Conservation (phyloP, 352 stramenopile genomes). For the Pythium rhizo-oryzae region DNA sequence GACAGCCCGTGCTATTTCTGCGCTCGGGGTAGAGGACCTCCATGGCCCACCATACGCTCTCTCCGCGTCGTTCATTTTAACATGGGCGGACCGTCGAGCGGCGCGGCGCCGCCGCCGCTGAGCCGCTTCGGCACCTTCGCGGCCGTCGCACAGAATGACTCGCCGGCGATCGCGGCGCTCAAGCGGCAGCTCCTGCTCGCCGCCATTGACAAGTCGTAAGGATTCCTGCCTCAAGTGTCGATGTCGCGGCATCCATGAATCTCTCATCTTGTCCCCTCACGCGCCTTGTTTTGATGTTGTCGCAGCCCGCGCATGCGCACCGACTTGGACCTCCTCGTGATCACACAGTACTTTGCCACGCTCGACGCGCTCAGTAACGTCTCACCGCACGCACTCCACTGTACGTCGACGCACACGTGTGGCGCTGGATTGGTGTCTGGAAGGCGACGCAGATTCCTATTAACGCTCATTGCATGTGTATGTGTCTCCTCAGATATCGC, state of each 20-base stretch:
- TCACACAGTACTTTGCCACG: slow-evolving; percentile 49
- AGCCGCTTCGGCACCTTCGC: slow-evolving; percentile 7
- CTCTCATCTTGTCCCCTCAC: not conserved
- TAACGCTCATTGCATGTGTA: too few relatives aligned
- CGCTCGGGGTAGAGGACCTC: too few relatives aligned
- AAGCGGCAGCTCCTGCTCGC: slow-evolving; percentile 46
- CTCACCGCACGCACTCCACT: slow-evolving; percentile 50
- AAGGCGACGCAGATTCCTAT: too few relatives aligned
- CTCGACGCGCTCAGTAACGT: slow-evolving; percentile 48
- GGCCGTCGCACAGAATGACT: slow-evolving; percentile 10
- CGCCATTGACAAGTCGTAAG: slow-evolving; percentile 54
- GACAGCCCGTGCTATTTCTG: too few relatives aligned
- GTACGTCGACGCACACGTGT: slow-evolving; percentile 31
- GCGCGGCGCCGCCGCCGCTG: not conserved
- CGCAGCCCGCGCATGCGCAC: slow-evolving; percentile 51
- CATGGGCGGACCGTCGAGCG: not conserved
- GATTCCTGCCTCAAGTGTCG: not conserved
- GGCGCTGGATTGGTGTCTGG: too few relatives aligned
- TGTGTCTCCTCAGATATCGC: slow-evolving; percentile 42
- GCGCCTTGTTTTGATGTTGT: not conserved
- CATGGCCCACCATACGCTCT: too few relatives aligned
- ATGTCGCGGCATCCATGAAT: not conserved
- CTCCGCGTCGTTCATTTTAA: not conserved
- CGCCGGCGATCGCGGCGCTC: slow-evolving; percentile 22
- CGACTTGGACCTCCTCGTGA: slow-evolving; percentile 58